Conservation (phyloP, 768 basidiomycete genomes). For the Pseudohyphozyma bogoriensis region DNA sequence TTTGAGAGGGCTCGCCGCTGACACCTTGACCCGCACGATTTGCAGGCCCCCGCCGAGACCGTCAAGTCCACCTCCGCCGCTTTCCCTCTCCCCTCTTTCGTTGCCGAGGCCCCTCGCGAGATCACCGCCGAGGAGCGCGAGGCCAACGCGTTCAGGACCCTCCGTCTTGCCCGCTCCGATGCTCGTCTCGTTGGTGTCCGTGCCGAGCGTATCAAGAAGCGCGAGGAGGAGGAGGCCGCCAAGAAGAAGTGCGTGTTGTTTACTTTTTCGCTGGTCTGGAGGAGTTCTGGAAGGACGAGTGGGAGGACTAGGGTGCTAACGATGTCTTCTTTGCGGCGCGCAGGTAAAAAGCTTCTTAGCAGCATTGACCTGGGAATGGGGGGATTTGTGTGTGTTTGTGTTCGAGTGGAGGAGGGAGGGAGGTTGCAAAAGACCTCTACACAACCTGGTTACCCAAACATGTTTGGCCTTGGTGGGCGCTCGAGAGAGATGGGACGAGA, state of each 20-base stretch:
- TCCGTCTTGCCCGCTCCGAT: conserved; percentile 72
- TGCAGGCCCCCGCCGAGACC: conserved; percentile 66
- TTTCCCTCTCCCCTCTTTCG: conserved; percentile 58
- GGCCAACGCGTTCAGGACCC: conserved; percentile 77
- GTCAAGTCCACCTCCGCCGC: conserved; percentile 48
- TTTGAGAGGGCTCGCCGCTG: conserved; percentile 1
- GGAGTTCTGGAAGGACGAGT: too few species aligned
- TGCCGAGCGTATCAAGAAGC: conserved; percentile 78
- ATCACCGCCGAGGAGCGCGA: conserved; percentile 83
- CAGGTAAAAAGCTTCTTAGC: too few species aligned
- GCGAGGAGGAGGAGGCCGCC: conserved; percentile 80
- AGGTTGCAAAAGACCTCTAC: too few species aligned
- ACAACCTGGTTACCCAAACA: too few species aligned
- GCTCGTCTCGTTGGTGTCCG: conserved; percentile 76
- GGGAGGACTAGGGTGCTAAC: too few species aligned
- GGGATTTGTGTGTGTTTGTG: too few species aligned
- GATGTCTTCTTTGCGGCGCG: too few species aligned
- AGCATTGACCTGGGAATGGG: too few species aligned
- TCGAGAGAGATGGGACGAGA: too few species aligned
- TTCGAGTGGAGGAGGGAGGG: too few species aligned
- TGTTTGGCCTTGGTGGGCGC: too few species aligned
- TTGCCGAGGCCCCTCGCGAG: conserved; percentile 77
- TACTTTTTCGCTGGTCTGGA: too few species aligned
- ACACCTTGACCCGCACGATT: conserved; percentile 47
- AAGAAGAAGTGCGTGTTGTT: conserved; percentile 10